Base-by-base conservation (phyloP, 306 rosid genomes). In the Astragalus membranaceus region DNA sequence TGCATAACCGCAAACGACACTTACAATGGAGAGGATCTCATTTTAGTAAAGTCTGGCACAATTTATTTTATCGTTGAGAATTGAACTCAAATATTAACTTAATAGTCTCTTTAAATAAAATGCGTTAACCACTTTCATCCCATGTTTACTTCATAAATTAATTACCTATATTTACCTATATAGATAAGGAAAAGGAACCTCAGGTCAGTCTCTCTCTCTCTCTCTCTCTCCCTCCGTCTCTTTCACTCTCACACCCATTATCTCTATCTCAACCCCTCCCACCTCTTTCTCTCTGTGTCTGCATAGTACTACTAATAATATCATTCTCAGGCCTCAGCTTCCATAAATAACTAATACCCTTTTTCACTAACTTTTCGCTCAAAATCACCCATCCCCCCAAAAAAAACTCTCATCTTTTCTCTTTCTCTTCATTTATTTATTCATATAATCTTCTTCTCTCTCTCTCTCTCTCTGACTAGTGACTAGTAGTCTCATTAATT, bases 321-420 rank as follows among this genome's bases (percentile, higher is more conserved):
- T 66, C 80, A 75, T 26, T 73, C 77, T 74, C 49, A 33, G 70
- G 10, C 10, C 69, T 42, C 87, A 76, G 87, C 73, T 59, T 53
- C 78, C 87, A 78, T 83, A 82, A 85, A 86, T 83, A 79, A 75
- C 70, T 26, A 64, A 42, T 86, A 75, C 77, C 87, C 76, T 50
- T 83, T 89, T 92, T 85, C 89, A 83, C 83, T 77, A 63, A 59
- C 88, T 83, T 85, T 86, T 76, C 51, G 51, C 76, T 80, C 85
- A 83, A 78, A 78, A 50, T 85, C 83, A 70, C 84, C 84, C 82
- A 54, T 77, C 87, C 90, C 85, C 67, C 26, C 1, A 23, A 79
- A 48, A 79, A 62, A 69, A 41, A 16, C 77, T 75, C 81, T 83
- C 61, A 64, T 33, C 7, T 56, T 81, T 85, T 77, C 79, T 8